These are phyloP conservation scores for Thermomyces lanuginosus DNA, from an alignment of 2,329 filamentous ascomycete genomes.

Conservation along the genomic window DNA sequence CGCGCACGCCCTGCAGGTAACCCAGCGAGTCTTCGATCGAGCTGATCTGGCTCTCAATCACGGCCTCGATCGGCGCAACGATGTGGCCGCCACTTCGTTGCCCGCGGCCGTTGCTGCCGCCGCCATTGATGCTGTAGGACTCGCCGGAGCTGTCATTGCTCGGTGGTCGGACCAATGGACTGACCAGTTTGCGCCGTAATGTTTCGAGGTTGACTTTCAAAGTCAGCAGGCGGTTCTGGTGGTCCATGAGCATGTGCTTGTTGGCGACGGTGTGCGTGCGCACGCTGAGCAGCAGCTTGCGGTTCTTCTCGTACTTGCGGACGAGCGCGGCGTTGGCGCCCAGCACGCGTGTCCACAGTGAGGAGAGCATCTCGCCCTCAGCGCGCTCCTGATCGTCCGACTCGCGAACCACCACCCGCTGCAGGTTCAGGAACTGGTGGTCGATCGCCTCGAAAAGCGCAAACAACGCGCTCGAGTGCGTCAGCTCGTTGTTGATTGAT, in stretches of 20 bases:
- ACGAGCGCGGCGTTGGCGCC: slow-evolving; percentile 58
- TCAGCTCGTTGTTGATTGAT: slow-evolving; percentile 68
- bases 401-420: slow-evolving; percentile 71
- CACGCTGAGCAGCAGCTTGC: slow-evolving; percentile 59
- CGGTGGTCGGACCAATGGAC: slow-evolving; percentile 59
- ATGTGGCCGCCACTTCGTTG: too few relatives aligned
- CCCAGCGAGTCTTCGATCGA: slow-evolving; percentile 66
- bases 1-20: slow-evolving; percentile 58
- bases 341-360: slow-evolving; percentile 72
- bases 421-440: slow-evolving; percentile 74
- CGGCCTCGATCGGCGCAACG: slow-evolving; percentile 36
- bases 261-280: slow-evolving; percentile 71
- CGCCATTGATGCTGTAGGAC: slow-evolving; percentile 7
- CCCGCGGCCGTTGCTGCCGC: slow-evolving; percentile 25
- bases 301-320: slow-evolving; percentile 87
- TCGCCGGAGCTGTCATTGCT: slow-evolving; percentile 29
- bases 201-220: slow-evolving; percentile 76
- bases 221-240: slow-evolving; percentile 67
- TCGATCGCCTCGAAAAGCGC: slow-evolving; percentile 85
- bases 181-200: slow-evolving; percentile 68
- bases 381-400: slow-evolving; percentile 62
- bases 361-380: slow-evolving; percentile 65
- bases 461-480: slow-evolving; percentile 65
- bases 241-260: slow-evolving; percentile 70
- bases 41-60: slow-evolving; percentile 66